Base-by-base conservation (phyloP, 805 yeast genomes). In the Myxozyma udenii region DNA sequence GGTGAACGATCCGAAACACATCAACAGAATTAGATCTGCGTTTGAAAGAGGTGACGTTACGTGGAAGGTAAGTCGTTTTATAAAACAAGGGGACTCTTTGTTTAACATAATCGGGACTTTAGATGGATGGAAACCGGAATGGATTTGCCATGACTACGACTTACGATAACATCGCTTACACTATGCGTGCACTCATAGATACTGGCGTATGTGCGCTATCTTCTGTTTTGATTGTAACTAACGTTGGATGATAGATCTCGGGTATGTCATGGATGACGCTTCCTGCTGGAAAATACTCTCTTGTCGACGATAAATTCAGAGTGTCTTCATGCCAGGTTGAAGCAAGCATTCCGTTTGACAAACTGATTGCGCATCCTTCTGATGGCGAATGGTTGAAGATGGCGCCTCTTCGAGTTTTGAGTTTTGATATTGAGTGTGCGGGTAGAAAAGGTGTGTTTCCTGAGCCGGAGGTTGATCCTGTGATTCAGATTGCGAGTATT, bases 401-500 rank as follows among this genome's bases (percentile, higher is more conserved):
- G 72, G 98, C 98, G 0, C 98, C 98, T 0, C 74, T 93, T 53
- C 83, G 99, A 64, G 83, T 93, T 44, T 73, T 93, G 60, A 89
- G 97, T 9, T 91, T 93, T 68, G 99, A 93, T 75, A 93, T 93
- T 55, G 99, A 93, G 70, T 93, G 99, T 77, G 93, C 98, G 2
- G 98, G 98, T 41, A 80, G 99, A 69, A 85, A 87, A 59, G 98
- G 98, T 48, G 78, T 93, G 11, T 93, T 93, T 68, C 98, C 99
- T 0, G 98, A 93, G 65, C 84, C 99, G 1, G 85, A 85, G 55
- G 78, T 80, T 42, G 99, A 93, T 71, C 85, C 96, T 0, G 96
- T 93, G 7, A 93, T 93, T 65, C 98, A 95, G 70, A 95, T 93
- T 57, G 98, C 98, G 4, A 91, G 88, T 64, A 96, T 93, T 25